These are phyloP conservation scores for Neurospora pannonica DNA, from an alignment of 495 filamentous ascomycete species.

Conservation along the genomic window DNA sequence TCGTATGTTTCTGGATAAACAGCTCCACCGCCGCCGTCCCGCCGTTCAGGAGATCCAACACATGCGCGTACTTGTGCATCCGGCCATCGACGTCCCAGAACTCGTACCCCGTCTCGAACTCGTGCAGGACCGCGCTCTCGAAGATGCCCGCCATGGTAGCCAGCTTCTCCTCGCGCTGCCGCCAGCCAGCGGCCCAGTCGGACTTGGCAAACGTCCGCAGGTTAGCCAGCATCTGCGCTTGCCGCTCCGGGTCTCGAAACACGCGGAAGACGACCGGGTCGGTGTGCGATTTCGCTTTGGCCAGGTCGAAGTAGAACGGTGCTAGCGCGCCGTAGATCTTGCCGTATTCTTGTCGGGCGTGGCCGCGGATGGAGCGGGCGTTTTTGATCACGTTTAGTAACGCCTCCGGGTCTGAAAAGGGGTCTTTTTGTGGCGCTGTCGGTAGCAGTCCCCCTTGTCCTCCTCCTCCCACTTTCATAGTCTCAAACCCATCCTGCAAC, in stretches of 20 bases:
- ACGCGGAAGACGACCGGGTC: conserved; percentile 78
- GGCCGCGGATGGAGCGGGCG: conserved; percentile 70
- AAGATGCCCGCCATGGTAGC: conserved; percentile 71
- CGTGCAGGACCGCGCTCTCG: conserved; percentile 77
- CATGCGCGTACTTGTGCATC: conserved; percentile 82
- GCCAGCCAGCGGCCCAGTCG: conserved; percentile 69
- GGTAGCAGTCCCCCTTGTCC: background rate
- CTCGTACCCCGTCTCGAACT: conserved; percentile 88
- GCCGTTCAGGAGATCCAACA: conserved; percentile 74
- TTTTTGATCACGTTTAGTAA: conserved; percentile 57
- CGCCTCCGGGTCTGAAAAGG: conserved; percentile 42
- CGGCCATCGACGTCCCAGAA: conserved; percentile 79
- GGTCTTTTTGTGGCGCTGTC: conserved; percentile 9
- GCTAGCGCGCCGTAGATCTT: conserved; percentile 80
- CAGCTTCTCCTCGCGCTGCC: conserved; percentile 58
- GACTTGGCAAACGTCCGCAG: conserved; percentile 66
- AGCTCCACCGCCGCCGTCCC: conserved; percentile 67
- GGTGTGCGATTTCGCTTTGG: conserved; percentile 57
- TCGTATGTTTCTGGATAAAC: conserved; percentile 78
- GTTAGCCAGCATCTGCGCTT: conserved; percentile 80
- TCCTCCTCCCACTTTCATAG: conserved; percentile 37
- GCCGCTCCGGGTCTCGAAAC: conserved; percentile 78
- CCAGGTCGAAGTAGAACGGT: conserved; percentile 81
- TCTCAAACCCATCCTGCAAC: conserved; percentile 59
- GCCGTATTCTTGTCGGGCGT: conserved; percentile 82